Evolutionary conservation across 129 eudicot genomes (phyloP), one percentile per base, ranked within the genome.

Genomic region (Artemisia tridentata): DNA sequence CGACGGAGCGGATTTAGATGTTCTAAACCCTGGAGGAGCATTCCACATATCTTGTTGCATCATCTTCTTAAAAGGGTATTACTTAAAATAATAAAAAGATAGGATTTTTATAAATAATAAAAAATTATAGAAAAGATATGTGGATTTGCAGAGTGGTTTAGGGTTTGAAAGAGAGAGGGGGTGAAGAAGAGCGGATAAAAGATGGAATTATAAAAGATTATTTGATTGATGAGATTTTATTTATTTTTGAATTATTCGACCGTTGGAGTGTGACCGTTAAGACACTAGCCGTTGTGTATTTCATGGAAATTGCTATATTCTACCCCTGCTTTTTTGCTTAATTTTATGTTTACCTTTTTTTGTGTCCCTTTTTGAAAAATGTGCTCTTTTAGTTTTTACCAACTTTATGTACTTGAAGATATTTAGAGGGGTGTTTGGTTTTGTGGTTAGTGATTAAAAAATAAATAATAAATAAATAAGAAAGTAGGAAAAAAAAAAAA

Each of bases 11-110:
- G 99, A 90, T 69, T 95, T 95, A 0, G 92, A 79, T 53, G 97
- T 81, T 67, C 99, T 80, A 72, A 95, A 90, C 62, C 99, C 97
- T 12, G 99, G 97, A 0, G 99, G 96, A 29, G 79, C 98, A 29
- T 87, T 87, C 96, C 97, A 90, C 97, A 89, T 90, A 48, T 95
- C 97, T 78, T 88, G 87, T 88, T 82, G 69, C 86, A 83, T 92
- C 81, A 82, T 84, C 11, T 56, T 47, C 20, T 47, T 63, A 45
- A 16, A 45, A 56, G 72, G 25, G 59, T 73, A 46, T 18, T 25
- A 10, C 43, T 38, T 5, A 38, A 38, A 38, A 38, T 34, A 7
- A 38, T 38, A 45, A n/a, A 62, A 21, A 19, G 60, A 69, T 13
- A 13, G 21, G 21, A 27, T 3, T 2, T 46, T 63, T 13, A 58